These are phyloP conservation scores for Myrmaecium sp. DNA, from an alignment of 2,329 filamentous ascomycete genomes.

Conservation along the genomic window DNA sequence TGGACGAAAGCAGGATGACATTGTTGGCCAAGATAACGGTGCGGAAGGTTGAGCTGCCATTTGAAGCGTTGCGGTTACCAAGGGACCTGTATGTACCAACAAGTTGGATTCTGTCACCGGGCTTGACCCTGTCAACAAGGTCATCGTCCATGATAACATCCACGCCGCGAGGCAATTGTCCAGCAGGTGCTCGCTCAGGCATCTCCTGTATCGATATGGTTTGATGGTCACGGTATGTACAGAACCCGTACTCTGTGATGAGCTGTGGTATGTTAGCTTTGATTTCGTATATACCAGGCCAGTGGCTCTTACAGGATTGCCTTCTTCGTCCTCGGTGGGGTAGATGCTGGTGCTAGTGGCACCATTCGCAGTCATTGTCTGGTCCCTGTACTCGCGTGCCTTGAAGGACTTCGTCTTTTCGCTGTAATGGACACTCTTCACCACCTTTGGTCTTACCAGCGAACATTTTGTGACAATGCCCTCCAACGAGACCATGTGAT, in stretches of 20 bases:
- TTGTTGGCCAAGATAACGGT: slow-evolving; percentile 91
- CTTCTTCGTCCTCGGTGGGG: slow-evolving; percentile 81
- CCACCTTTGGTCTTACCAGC: slow-evolving; percentile 87
- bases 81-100: slow-evolving; percentile 93
- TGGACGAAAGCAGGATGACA: slow-evolving; percentile 83
- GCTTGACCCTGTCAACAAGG: slow-evolving; percentile 85
- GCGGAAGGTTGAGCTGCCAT: slow-evolving; percentile 86
- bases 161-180: slow-evolving; percentile 84
- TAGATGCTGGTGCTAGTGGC: slow-evolving; percentile 84
- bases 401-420: slow-evolving; percentile 75
- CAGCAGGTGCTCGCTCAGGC: slow-evolving; percentile 89
- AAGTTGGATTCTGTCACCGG: slow-evolving; percentile 86
- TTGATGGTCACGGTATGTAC: slow-evolving; percentile 90
- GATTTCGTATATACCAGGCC: too few relatives aligned
- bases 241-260: slow-evolving; percentile 90
- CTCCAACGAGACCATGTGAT: slow-evolving; percentile 93
- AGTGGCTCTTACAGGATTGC: slow-evolving; percentile 59
- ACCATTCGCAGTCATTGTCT: slow-evolving; percentile 86
- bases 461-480: slow-evolving; percentile 96
- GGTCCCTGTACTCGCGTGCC: slow-evolving; percentile 80
- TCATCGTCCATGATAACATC: slow-evolving; percentile 96
- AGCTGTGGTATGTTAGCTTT: slow-evolving; percentile 28
- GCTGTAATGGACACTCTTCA: slow-evolving; percentile 95
- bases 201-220: slow-evolving; percentile 98
- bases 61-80: slow-evolving; percentile 81